Base-by-base conservation (phyloP, 2,329 filamentous ascomycete species). In the Fusarium illudens region DNA sequence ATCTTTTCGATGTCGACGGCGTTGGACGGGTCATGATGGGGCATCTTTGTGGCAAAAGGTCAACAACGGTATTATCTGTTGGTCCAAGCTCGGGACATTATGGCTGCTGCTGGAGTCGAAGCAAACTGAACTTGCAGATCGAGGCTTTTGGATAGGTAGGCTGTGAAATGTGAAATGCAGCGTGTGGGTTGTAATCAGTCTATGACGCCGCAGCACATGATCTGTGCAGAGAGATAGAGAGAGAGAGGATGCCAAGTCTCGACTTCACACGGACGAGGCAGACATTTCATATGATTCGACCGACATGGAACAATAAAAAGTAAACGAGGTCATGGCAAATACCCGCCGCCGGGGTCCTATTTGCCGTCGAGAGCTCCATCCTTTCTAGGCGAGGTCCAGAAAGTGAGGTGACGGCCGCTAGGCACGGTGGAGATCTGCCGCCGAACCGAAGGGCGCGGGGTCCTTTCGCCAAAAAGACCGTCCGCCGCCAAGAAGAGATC, bases 1-100 rank as follows among this genome's bases (percentile, higher is more conserved):
- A 75, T 54, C 42, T 77, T 79, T 46, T 80, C 78, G 29, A 73
- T 50, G 15, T 79, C 74, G 25, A 68, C 34, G 11, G 52, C 36
- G 4, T 36, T 52, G 46, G 64, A 54, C 15, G 29, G 25, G 12
- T 29, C 61, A 59, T 67, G 55, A 22, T 70, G 55, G n/a, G 60
- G 52, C 67, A 70, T 70, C 17, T 37, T 34, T 54, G 37, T 19
- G 30, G n/a, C n/a, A n/a, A n/a, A n/a, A n/a, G n/a, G n/a, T 29
- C 29, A 25, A 42, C 29, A 27, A 25, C 7, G 11, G 25, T 29
- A 12, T 55, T 68, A 68, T 64, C 66, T 64, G 9, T 67, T 69
- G 4, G 58, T 32, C 62, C 58, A 67, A 22, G 54, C 54, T 20
- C 62, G 51, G 54, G 62, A 64, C 66, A 68, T 68, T 60, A 48